Base-by-base conservation (phyloP, 129 eudicot species). In the Erigeron canadensis region DNA sequence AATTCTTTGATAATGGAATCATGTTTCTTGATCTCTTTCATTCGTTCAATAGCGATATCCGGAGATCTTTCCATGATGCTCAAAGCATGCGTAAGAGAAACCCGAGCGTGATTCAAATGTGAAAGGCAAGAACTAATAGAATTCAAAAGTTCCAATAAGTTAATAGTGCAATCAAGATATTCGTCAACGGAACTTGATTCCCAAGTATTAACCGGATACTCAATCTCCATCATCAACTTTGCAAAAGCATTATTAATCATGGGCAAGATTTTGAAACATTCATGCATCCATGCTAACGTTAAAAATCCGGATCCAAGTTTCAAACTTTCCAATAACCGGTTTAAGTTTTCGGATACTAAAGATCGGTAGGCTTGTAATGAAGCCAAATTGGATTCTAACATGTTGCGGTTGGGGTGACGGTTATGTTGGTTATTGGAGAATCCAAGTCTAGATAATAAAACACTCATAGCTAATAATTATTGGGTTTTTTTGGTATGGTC, bases 121-220 rank as follows among this genome's bases (percentile, higher is more conserved):
- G 90, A 80, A 72, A 91, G 37, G 2, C 81, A 86, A 38, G 84
- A 84, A 63, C 76, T 84, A 0, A 86, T 75, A 0, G 73, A 72
- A 74, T 91, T 91, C 1, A 88, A 56, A 41, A 83, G 75, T 5
- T 84, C 83, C n/a, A 91, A 83, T 63, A 91, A 11, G 67, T 62
- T 79, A 45, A 86, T 69, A 74, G 70, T 91, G 86, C 84, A 82
- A 42, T 75, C 75, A 23, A 86, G 88, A 81, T 84, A 91, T 69
- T 84, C 92, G 1, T 86, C 86, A 2, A 66, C 51, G 17, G 74
- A 65, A 47, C 70, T 37, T n/a, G 23, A 70, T 55, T 81, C 85
- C 96, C 97, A 91, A 67, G 76, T 75, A 9, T 43, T 67, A 75
- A 86, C 73, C 6, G 96, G 93, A 74, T 88, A 78, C 70, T 86